A percentile compares a stretch with the other conserved stretches of the same genome.
These are phyloP conservation scores for Papiliotrema terrestris DNA, from an alignment of 1,284 basidiomycete species.

Conservation along the genomic window DNA sequence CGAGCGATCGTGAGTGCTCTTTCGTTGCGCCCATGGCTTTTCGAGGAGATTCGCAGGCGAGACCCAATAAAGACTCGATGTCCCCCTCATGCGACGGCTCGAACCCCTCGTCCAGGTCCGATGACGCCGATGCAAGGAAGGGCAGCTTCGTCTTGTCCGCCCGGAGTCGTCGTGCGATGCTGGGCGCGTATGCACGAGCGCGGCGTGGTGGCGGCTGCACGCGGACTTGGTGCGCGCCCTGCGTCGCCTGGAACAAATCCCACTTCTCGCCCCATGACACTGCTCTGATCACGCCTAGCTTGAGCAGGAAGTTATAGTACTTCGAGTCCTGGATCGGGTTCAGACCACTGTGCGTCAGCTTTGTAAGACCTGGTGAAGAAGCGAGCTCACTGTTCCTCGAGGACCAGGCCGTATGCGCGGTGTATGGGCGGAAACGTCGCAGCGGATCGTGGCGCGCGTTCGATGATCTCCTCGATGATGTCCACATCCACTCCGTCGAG, in stretches of 20 bases:
- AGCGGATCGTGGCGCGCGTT: conserved; percentile 29
- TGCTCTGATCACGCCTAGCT: conserved; percentile 44
- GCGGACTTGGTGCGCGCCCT: not conserved
- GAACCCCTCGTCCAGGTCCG: conserved; percentile 42
- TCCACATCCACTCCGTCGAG: conserved; percentile 38
- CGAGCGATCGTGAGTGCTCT: conserved; percentile 14
- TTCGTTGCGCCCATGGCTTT: conserved; percentile 7
- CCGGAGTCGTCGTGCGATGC: not conserved
- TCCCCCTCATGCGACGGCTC: conserved; percentile 16
- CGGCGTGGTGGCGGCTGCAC: not conserved
- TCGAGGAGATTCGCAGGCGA: conserved; percentile 10
- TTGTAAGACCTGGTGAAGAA: not conserved
- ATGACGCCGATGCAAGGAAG: conserved; percentile 41
- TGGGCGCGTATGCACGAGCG: not conserved
- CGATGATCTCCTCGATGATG: conserved; percentile 40
- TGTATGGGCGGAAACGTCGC: conserved; percentile 40
- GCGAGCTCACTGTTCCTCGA: conserved; percentile 32
- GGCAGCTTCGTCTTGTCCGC: conserved; percentile 28
- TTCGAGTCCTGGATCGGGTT: conserved; percentile 30
- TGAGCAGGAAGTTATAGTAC: conserved; percentile 47
- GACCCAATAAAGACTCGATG: conserved; percentile 1
- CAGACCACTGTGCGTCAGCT: conserved; percentile 27
- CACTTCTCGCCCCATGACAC: conserved; percentile 46
- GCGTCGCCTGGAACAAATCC: conserved; percentile 38
- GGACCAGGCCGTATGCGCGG: conserved; percentile 33